A percentile compares a stretch with the other conserved stretches of the same genome.
These are phyloP conservation scores for Aspergillus spinulosporus DNA, from an alignment of 2,329 filamentous ascomycete genomes.

Conservation along the genomic window DNA sequence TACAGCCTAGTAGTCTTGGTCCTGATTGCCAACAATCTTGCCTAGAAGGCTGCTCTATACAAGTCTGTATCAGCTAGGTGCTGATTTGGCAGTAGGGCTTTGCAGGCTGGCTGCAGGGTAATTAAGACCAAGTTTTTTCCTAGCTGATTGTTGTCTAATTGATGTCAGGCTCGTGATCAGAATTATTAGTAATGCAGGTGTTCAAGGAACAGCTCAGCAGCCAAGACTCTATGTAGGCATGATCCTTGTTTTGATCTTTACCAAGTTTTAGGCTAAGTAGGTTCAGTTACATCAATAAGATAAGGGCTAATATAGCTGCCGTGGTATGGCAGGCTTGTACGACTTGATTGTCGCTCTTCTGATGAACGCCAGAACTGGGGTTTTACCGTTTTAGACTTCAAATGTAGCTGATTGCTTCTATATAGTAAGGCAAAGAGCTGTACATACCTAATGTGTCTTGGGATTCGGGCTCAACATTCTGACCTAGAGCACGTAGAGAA, in stretches of 20 bases:
- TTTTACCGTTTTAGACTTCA: background rate
- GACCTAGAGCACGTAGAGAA: too few species aligned
- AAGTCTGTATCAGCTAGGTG: conserved; percentile 84
- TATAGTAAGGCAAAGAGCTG: too few species aligned
- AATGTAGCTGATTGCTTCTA: background rate
- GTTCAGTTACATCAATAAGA: too few species aligned
- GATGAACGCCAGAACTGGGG: conserved; percentile 1
- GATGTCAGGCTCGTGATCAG: conserved; percentile 70
- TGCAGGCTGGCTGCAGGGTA: conserved; percentile 74
- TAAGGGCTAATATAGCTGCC: background rate
- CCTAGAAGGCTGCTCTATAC: conserved; percentile 70
- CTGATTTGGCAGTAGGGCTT: conserved; percentile 77
- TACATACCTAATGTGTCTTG: too few species aligned
- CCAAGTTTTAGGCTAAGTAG: conserved; percentile 86
- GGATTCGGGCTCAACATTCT: too few species aligned
- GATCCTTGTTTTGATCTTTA: conserved; percentile 99
- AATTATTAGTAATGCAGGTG: conserved; percentile 66
- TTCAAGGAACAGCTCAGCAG: conserved; percentile 54
- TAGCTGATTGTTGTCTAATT: too few species aligned
- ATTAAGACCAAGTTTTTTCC: conserved; percentile 18
- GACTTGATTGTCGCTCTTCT: conserved; percentile 9
- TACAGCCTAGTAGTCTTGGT: conserved; percentile 89
- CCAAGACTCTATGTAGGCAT: conserved; percentile 82
- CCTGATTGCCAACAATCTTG: conserved; percentile 76
- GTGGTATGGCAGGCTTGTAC: conserved; percentile 5